Evolutionary conservation across 1,284 basidiomycete species (phyloP), one percentile per base, ranked within the genome.

Genomic region (Phellopilus nigrolimitatus): DNA sequence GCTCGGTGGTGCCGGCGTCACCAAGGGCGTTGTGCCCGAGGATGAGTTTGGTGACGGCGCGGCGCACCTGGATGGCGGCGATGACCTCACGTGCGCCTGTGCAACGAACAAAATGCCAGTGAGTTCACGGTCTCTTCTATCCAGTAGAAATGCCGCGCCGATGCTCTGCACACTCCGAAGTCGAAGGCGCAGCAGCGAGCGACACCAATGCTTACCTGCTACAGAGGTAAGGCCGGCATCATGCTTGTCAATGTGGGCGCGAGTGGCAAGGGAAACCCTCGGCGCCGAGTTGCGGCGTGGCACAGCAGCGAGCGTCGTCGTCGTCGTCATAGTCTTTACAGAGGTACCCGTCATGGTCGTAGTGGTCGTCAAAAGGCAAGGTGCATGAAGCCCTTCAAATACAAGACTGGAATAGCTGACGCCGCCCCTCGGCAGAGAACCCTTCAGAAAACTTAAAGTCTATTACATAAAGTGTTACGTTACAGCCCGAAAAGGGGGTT

Each of bases 11-110:
- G n/a, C 84, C 84, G 13, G 76, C 74, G 59, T 84, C 77, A 2
- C 75, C 73, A 2, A 87, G 72, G 10, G 69, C 56, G 57, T 83
- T 86, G 55, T 82, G 75, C 6, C 78, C 75, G 19, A 85, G 60
- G 34, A 75, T 68, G 38, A 86, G 69, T 55, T 73, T 75, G 33
- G 71, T 72, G 28, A 83, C 71, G 3, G 62, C 56, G 25, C 66
- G 69, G 17, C 72, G 72, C 3, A 66, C 58, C 7, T 63, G 67
- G 24, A 84, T 69, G 39, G 68, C 63, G 10, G 65, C 60, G 36
- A 84, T 74, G 21, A 83, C 64, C 28, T 68, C 65, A 51, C 72
- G 69, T 4, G 79, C 81, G 56, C 76, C 76, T 77, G 19, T n/a
- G n/a, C 33, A 22, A 13, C 28, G 13, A 27, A 36, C 34, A 13